phyloP scores from a whole-genome alignment of 495 filamentous ascomycete genomes.

The Umbilicaria muhlenbergii region DNA sequence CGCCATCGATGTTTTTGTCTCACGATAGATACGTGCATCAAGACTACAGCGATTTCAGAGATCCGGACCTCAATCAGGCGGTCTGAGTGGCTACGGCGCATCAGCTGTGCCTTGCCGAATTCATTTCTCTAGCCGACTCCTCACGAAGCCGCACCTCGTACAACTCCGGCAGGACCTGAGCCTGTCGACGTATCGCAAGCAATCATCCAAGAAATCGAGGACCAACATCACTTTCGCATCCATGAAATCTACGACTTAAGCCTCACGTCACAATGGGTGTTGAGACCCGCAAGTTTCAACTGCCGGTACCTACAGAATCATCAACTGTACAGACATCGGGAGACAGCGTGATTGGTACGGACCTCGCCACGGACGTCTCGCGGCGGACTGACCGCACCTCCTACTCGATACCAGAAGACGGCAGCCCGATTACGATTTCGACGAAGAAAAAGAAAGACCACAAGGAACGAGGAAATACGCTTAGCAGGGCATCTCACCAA shows the following conservation, averaged over 20 bases:
- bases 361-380: slow-evolving; percentile 65
- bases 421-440: slow-evolving; percentile 75
- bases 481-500: slow-evolving; percentile 34
- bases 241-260: slow-evolving; percentile 2
- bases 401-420: slow-evolving; percentile 92
- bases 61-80: no score
- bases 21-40: no score
- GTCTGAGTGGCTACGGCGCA: no score
- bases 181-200: not conserved
- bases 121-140: no score
- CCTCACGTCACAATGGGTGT: slow-evolving; percentile 46
- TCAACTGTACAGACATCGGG: slow-evolving; percentile 39
- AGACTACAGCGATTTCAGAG: no score
- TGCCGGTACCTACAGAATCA: slow-evolving; percentile 69
- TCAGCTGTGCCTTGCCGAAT: no score
- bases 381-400: slow-evolving; percentile 65
- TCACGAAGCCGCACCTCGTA: not conserved
- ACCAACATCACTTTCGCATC: slow-evolving; percentile 2
- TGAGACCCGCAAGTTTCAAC: slow-evolving; percentile 49
- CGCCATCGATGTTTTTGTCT: no score
- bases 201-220: not conserved
- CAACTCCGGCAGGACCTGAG: slow-evolving; percentile 1
- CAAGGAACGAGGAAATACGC: slow-evolving; percentile 34
- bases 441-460: slow-evolving; percentile 42
- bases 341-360: slow-evolving; percentile 47